phyloP scores from a whole-genome alignment of 768 basidiomycete genomes.

The Epithele typhae region DNA sequence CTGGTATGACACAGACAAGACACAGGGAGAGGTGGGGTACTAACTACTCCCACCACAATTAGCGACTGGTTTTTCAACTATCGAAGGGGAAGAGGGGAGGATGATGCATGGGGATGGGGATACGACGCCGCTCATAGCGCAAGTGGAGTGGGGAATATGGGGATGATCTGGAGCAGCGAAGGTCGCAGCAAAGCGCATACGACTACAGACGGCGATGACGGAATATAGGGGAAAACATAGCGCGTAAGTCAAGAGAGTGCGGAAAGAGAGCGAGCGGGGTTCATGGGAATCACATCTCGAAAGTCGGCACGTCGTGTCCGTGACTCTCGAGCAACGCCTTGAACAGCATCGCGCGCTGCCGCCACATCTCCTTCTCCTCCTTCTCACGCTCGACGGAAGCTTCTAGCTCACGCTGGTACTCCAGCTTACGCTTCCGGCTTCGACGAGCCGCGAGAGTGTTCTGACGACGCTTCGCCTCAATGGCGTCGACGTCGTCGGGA shows the following conservation, averaged over 20 bases:
- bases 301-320: conserved; percentile 47
- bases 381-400: conserved; percentile 46
- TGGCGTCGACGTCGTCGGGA: conserved; percentile 58
- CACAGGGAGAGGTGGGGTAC: conserved; percentile 4
- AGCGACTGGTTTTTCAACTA: conserved; percentile 15
- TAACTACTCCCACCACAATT: conserved; percentile 10
- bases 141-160: conserved; percentile 28
- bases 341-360: conserved; percentile 42
- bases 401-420: conserved; percentile 65
- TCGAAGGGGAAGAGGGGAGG: neutral
- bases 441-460: conserved; percentile 86
- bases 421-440: conserved; percentile 69
- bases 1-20: conserved; percentile 1
- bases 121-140: conserved; percentile 58
- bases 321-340: conserved; percentile 54
- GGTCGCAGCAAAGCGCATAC: conserved; percentile 24
- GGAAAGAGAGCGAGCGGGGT: conserved; percentile 1
- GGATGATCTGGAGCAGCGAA: conserved; percentile 41
- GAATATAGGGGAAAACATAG: conserved; percentile 18
- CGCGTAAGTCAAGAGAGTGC: conserved; percentile 12
- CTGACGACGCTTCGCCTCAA: conserved; percentile 73
- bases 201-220: conserved; percentile 9
- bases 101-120: conserved; percentile 35
- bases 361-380: conserved; percentile 61
- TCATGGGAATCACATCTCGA: conserved; percentile 9